phyloP scores from a whole-genome alignment of 1,284 basidiomycete genomes.

The Veloporphyrellus conicus region DNA sequence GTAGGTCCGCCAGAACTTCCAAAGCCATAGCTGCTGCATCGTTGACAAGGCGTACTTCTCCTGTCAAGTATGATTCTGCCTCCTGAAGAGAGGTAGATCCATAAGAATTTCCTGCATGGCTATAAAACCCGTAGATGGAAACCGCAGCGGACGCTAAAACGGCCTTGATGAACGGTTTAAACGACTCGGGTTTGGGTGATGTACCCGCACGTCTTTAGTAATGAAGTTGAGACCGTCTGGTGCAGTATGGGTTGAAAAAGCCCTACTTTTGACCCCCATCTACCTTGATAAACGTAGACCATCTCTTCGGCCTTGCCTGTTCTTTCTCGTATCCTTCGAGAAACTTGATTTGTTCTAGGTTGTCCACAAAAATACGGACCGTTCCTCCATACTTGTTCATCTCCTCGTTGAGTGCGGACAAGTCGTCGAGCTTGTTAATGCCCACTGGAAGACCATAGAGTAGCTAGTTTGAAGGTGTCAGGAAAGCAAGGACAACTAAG shows the following conservation, averaged over 20 bases:
- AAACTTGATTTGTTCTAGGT: conserved; percentile 65
- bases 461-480: conserved; percentile 45
- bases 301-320: conserved; percentile 42
- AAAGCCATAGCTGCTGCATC: conserved; percentile 59
- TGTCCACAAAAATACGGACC: conserved; percentile 71
- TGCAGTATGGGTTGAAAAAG: background rate
- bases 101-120: conserved; percentile 76
- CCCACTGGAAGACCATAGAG: conserved; percentile 74
- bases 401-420: conserved; percentile 57
- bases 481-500: conserved; percentile 1
- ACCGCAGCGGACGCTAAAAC: conserved; percentile 53
- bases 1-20: conserved; percentile 39
- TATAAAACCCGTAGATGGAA: conserved; percentile 79
- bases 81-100: conserved; percentile 61
- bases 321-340: conserved; percentile 55
- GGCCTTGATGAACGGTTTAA: conserved; percentile 52
- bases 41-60: conserved; percentile 73
- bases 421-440: conserved; percentile 68
- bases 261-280: conserved; percentile 74
- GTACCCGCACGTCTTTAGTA: conserved; percentile 76
- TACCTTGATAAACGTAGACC: conserved; percentile 80
- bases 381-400: conserved; percentile 50
- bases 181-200: conserved; percentile 48
- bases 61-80: conserved; percentile 62
- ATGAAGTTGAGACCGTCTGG: conserved; percentile 4